Evolutionary conservation across 495 filamentous ascomycete species (phyloP).

Genomic region (Hypoxylon cercidicola): DNA sequence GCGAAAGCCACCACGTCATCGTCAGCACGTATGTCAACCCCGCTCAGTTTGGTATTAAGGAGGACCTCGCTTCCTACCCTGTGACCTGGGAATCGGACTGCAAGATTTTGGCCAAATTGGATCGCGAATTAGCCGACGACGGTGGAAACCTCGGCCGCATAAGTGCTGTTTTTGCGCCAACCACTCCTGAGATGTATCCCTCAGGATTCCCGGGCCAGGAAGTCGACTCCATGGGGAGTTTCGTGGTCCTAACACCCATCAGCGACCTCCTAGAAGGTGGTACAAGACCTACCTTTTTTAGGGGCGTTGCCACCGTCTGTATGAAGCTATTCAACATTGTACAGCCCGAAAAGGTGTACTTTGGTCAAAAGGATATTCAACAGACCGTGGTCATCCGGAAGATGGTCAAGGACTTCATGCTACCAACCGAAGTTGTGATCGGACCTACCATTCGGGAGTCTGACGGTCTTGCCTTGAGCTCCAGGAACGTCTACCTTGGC

Average conservation of each 20-base stretch:
- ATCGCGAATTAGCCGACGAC: slow-evolving; percentile 73
- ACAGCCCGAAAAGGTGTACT: slow-evolving; percentile 87
- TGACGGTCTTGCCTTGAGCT: slow-evolving; percentile 93
- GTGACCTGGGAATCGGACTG: slow-evolving; percentile 87
- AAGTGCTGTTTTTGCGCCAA: slow-evolving; percentile 85
- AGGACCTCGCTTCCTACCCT: slow-evolving; percentile 89
- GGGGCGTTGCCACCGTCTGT: slow-evolving; percentile 95
- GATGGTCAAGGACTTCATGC: slow-evolving; percentile 87
- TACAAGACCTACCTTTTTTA: slow-evolving; percentile 92
- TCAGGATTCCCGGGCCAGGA: slow-evolving; percentile 83
- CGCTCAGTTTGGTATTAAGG: slow-evolving; percentile 91
- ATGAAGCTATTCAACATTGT: slow-evolving; percentile 98
- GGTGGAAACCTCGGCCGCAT: slow-evolving; percentile 70
- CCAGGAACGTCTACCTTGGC: slow-evolving; percentile 92
- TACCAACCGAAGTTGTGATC: slow-evolving; percentile 80
- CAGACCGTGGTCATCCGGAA: slow-evolving; percentile 90
- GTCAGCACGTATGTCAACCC: slow-evolving; percentile 96
- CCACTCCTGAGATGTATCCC: slow-evolving; percentile 87
- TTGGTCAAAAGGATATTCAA: slow-evolving; percentile 98
- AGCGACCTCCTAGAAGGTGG: slow-evolving; percentile 82
- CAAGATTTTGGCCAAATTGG: slow-evolving; percentile 70
- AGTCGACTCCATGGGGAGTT: slow-evolving; percentile 79
- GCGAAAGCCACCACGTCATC: slow-evolving; percentile 84
- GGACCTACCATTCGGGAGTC: slow-evolving; percentile 77
- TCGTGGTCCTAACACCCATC: slow-evolving; percentile 92